These are phyloP conservation scores for Leccinum fibrillosum DNA, from an alignment of 768 basidiomycete genomes.

Conservation along the genomic window DNA sequence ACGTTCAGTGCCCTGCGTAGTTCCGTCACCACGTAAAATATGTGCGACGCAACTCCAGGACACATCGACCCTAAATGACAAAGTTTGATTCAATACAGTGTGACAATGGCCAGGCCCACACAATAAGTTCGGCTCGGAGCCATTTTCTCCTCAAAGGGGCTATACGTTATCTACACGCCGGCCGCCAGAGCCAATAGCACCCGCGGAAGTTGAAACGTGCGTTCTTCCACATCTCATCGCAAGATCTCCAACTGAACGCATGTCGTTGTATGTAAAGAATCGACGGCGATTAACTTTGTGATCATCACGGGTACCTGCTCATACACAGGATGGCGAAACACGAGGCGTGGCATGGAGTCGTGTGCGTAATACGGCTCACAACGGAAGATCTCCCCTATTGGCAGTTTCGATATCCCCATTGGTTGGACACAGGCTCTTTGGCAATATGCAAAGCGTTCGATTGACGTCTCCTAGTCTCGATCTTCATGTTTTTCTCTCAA, in stretches of 20 bases:
- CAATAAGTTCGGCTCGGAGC: neutral
- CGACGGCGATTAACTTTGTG: slow-evolving; percentile 8
- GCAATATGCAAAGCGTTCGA: neutral
- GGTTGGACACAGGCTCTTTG: neutral
- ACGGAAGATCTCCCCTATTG: neutral
- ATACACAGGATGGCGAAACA: slow-evolving; percentile 10
- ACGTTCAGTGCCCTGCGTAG: neutral
- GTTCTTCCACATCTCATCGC: neutral
- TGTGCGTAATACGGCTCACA: neutral
- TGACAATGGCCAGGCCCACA: neutral
- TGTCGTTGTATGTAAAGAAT: slow-evolving; percentile 1
- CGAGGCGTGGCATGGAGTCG: slow-evolving; percentile 3
- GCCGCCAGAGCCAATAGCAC: neutral
- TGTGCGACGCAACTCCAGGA: neutral
- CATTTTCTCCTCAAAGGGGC: neutral
- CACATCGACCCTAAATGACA: neutral
- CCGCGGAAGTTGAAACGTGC: neutral
- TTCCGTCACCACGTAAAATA: neutral
- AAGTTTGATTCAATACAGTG: neutral
- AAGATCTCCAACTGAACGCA: neutral
- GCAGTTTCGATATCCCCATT: slow-evolving; percentile 1
- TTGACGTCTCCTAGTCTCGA: neutral
- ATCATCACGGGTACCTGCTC: neutral
- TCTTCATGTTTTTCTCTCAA: neutral
- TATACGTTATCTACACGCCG: neutral